These are phyloP conservation scores for Aspergillus ustus DNA, from an alignment of 2,329 filamentous ascomycete species.

Conservation along the genomic window DNA sequence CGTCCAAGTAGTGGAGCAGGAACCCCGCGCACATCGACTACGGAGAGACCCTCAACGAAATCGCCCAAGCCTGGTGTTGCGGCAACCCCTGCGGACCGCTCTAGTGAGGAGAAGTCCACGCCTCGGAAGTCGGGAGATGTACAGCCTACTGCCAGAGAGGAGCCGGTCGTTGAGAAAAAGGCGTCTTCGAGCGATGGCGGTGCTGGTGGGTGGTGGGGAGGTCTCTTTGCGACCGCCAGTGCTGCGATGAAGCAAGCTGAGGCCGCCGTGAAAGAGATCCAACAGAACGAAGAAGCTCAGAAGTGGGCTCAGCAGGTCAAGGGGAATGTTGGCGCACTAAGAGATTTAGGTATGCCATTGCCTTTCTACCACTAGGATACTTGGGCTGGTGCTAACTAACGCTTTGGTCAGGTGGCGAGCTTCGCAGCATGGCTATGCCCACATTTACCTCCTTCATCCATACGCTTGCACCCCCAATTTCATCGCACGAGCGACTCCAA, in stretches of 20 bases:
- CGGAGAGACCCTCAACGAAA: conserved; percentile 56
- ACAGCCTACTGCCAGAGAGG: conserved; percentile 22
- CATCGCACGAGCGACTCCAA: conserved; percentile 92
- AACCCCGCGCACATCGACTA: conserved; percentile 71
- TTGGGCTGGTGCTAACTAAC: conserved; percentile 5
- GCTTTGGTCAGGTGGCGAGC: conserved; percentile 75
- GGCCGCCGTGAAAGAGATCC: conserved; percentile 89
- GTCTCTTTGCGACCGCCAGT: conserved; percentile 77
- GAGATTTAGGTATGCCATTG: conserved; percentile 68
- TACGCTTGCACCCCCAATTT: conserved; percentile 93
- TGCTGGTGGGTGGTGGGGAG: conserved; percentile 88
- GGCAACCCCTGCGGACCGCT: conserved; percentile 54
- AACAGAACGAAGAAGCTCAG: conserved; percentile 94
- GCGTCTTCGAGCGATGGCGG: conserved; percentile 46
- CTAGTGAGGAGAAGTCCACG: conserved; percentile 67
- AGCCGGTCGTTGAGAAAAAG: conserved; percentile 50
- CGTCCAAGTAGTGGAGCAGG: conserved; percentile 73
- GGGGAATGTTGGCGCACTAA: conserved; percentile 81
- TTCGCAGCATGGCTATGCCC: conserved; percentile 83
- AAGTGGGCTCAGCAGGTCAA: conserved; percentile 94
- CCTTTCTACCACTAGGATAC: background rate
- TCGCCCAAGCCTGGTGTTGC: conserved; percentile 53
- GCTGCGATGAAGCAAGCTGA: conserved; percentile 84
- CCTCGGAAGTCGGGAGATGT: conserved; percentile 72
- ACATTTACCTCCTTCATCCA: conserved; percentile 95